A percentile compares a stretch with the other conserved stretches of the same genome.
phyloP scores from a whole-genome alignment of 1,284 basidiomycete genomes.

The Phellopilus nigrolimitatus region DNA sequence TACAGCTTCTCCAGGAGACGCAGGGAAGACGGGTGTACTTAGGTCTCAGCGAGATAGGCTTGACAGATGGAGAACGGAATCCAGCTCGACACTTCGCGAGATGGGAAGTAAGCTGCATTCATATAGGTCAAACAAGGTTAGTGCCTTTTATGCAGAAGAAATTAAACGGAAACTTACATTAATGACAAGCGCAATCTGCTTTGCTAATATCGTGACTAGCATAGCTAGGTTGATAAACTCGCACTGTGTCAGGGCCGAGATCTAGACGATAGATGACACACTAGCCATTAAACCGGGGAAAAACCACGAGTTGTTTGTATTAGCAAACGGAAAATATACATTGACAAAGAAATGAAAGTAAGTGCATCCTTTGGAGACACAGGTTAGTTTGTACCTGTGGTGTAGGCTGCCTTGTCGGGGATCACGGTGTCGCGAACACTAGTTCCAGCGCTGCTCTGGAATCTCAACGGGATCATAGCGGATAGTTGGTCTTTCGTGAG shows the following conservation, averaged over 20 bases:
- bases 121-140: not conserved
- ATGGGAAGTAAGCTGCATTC: not conserved
- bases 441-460: not conserved
- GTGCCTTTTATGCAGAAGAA: not conserved
- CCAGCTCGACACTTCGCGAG: not conserved
- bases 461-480: not conserved
- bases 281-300: not conserved
- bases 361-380: not conserved
- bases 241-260: not conserved
- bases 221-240: not conserved
- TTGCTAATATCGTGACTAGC: not conserved
- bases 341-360: not conserved
- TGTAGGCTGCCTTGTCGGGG: not conserved
- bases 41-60: too few species aligned
- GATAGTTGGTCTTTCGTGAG: not conserved
- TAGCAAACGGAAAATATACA: not conserved
- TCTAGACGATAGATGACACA: not conserved
- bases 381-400: not conserved
- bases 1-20: too few species aligned
- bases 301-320: not conserved
- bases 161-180: not conserved
- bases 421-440: not conserved
- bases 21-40: too few species aligned
- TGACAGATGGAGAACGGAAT: too few species aligned
- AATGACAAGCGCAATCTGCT: not conserved